Evolutionary conservation across 2,329 filamentous ascomycete genomes (phyloP).

Genomic region (Purpureocillium takamizusanense): DNA sequence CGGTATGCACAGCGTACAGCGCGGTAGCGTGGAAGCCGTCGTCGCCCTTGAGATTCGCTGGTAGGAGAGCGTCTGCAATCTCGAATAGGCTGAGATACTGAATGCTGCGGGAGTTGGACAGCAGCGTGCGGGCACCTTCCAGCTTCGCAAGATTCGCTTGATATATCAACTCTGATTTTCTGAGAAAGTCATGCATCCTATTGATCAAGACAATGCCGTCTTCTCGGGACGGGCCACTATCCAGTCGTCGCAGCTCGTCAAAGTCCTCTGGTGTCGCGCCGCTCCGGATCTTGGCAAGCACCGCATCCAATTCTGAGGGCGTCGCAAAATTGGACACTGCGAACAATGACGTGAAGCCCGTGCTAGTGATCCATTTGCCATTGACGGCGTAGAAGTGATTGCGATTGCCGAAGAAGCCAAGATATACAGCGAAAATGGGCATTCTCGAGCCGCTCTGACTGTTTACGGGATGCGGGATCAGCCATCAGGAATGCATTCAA

Average conservation of each 20-base stretch:
- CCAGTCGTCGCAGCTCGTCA: constrained; percentile 19
- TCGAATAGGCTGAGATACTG: constrained; percentile 42
- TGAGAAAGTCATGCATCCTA: constrained; percentile 38
- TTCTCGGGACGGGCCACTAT: constrained; percentile 34
- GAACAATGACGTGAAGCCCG: constrained; percentile 37
- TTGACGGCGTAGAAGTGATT: constrained; percentile 46
- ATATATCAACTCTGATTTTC: constrained; percentile 32
- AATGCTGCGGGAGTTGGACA: constrained; percentile 27
- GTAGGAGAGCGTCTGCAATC: constrained; percentile 36
- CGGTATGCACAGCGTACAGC: constrained; percentile 62
- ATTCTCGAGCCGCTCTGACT: constrained; percentile 28
- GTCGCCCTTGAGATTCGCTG: constrained; percentile 21
- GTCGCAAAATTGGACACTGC: constrained; percentile 37
- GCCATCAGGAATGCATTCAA: no score
- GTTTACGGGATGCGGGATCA: no score
- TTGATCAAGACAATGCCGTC: constrained; percentile 32
- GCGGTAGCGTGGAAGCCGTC: constrained; percentile 34
- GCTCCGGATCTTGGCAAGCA: constrained; percentile 20
- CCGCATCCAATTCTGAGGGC: constrained; percentile 29
- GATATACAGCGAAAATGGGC: constrained; percentile 41
- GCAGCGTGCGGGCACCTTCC: constrained; percentile 32
- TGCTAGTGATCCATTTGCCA: constrained; percentile 38
- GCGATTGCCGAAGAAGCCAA: constrained; percentile 40
- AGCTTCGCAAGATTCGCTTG: constrained; percentile 38
- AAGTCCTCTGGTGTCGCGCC: constrained; percentile 18